These are phyloP conservation scores for Ambrosia trifida DNA, from an alignment of 129 eudicot species.

Conservation along the genomic window DNA sequence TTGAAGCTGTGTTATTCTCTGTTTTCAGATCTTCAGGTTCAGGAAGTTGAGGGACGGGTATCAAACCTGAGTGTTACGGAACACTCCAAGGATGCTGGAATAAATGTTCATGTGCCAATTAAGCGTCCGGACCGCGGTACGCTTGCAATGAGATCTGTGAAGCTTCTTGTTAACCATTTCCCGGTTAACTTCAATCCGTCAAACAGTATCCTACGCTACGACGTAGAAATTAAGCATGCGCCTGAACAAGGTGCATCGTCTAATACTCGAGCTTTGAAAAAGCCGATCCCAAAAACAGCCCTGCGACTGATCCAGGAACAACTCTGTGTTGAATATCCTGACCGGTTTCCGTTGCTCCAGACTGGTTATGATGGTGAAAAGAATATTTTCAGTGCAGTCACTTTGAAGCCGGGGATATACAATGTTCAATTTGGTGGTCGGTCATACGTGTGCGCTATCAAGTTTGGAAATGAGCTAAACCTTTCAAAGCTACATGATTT, in stretches of 20 bases:
- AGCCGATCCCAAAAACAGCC: conserved; percentile 33
- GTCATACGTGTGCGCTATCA: conserved; percentile 43
- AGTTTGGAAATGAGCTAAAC: conserved; percentile 47
- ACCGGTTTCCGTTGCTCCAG: conserved; percentile 37
- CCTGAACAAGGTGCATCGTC: conserved; percentile 32
- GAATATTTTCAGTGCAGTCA: conserved; percentile 52
- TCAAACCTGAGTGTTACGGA: not conserved
- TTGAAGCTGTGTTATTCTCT: not conserved
- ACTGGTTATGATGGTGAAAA: conserved; percentile 78
- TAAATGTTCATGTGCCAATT: conserved; percentile 33
- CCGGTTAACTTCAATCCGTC: conserved; percentile 47
- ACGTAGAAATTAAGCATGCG: conserved; percentile 39
- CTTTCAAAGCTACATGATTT: conserved; percentile 62
- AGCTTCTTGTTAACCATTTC: conserved; percentile 62
- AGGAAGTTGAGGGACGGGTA: conserved; percentile 8
- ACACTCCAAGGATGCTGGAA: not conserved
- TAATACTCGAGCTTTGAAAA: conserved; percentile 30
- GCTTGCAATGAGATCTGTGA: conserved; percentile 22
- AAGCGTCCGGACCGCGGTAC: conserved; percentile 58
- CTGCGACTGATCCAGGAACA: conserved; percentile 40
- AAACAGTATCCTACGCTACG: conserved; percentile 47
- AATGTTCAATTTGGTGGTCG: conserved; percentile 39
- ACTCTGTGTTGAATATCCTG: conserved; percentile 36
- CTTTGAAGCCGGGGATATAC: conserved; percentile 47
- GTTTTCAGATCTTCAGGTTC: conserved; percentile 17